Conservation (phyloP, 2,329 filamentous ascomycete genomes). For the Colletotrichum tanaceti region DNA sequence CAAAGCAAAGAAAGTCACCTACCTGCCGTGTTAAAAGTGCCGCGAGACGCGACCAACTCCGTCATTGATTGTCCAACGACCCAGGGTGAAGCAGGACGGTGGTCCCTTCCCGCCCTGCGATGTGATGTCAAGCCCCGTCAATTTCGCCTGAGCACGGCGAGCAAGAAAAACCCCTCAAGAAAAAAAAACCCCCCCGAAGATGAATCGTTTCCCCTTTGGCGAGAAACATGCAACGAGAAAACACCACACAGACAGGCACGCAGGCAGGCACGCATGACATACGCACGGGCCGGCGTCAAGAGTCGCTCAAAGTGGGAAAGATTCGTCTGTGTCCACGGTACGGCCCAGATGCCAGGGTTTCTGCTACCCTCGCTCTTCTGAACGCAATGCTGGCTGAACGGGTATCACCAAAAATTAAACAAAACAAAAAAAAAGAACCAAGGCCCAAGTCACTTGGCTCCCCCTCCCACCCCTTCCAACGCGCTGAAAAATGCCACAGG, state of each 20-base stretch:
- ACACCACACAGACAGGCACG: neutral
- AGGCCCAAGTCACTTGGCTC: conserved; percentile 6
- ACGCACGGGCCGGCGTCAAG: neutral
- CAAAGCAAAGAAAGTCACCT: conserved; percentile 9
- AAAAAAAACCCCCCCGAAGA: too few relatives aligned
- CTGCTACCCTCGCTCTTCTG: conserved; percentile 8
- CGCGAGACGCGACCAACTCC: too few relatives aligned
- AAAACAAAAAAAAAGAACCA: too few relatives aligned
- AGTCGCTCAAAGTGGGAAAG: neutral
- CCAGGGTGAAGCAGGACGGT: neutral
- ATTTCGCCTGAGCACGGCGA: neutral
- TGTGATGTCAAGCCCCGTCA: neutral
- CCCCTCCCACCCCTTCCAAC: conserved; percentile 6
- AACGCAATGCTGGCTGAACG: conserved; percentile 30
- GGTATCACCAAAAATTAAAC: conserved; percentile 35
- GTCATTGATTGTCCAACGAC: too few relatives aligned
- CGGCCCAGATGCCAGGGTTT: neutral
- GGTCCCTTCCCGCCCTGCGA: neutral
- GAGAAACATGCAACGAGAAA: neutral
- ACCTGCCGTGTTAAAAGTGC: neutral
- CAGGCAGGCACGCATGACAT: too few relatives aligned
- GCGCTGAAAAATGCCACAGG: conserved; percentile 36
- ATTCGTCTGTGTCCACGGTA: conserved; percentile 13
- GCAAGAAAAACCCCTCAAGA: too few relatives aligned
- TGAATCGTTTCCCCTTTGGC: too few relatives aligned